Base-by-base conservation (phyloP, 129 eudicot genomes). In the Lactuca saligna region DNA sequence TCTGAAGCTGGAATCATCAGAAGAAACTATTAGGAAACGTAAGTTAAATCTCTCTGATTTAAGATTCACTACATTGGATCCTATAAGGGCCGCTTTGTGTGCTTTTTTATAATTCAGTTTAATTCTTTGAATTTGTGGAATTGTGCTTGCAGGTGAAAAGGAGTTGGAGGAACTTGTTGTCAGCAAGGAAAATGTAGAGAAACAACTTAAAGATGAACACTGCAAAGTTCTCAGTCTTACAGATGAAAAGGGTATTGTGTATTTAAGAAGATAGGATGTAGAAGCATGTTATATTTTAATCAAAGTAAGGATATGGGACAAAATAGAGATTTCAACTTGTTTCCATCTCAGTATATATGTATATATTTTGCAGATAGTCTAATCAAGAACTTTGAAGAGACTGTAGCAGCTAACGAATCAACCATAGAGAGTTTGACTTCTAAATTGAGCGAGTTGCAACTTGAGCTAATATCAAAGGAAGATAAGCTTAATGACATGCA, bases 1-100 rank as follows among this genome's bases (percentile, higher is more conserved):
- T 39, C 74, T 79, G 71, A 90, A 75, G 77, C 68, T 94, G 86
- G 83, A 85, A 63, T 89, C 89, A 12, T 86, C 99, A 39, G 88
- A 83, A 61, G 87, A 85, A 70, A 78, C 84, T 44, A 60, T 91
- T 38, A 78, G 70, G 66, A 74, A 51, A 16, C 81, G 96, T 91
- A 76, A 80, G 96, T 82, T 54, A 35, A 51, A 37, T 75, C 51
- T 64, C 63, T 63, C 51, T 63, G 35, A 38, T 54, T 17, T 63
- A 57, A 46, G 6, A 46, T 50, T 32, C 54, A 57, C 16, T 15
- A 17, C 35, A 51, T 29, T 15, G 31, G 38, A 53, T 61, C 51
- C 46, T 7, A 29, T 5, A 32, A 13, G 34, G 64, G 17, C 41
- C 65, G 33, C 66, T 20, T 38, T 25, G 29, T 49, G 6, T 66